Conservation (phyloP, 1,284 basidiomycete genomes). For the Erythrobasidium hasegawianum region DNA sequence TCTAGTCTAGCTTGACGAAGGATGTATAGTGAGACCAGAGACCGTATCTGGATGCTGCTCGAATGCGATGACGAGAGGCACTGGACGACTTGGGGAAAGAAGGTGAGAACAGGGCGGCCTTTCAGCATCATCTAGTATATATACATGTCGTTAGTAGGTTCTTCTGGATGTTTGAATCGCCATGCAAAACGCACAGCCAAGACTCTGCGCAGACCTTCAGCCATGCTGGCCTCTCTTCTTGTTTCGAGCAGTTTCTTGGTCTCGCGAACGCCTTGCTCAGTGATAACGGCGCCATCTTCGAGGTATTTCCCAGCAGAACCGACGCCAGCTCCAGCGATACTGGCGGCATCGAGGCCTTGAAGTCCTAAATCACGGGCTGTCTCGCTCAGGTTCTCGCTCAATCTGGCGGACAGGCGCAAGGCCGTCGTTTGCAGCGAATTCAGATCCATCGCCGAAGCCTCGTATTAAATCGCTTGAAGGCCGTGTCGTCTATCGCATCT, state of each 20-base stretch:
- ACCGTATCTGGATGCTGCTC: slow-evolving; percentile 74
- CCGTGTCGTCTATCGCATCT: no score
- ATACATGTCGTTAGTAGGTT: not conserved
- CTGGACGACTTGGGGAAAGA: slow-evolving; percentile 91
- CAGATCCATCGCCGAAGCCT: slow-evolving; percentile 13
- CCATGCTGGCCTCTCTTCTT: slow-evolving; percentile 76
- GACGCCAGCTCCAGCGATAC: slow-evolving; percentile 13
- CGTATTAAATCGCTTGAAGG: not conserved
- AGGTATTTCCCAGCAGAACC: slow-evolving; percentile 42
- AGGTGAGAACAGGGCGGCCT: slow-evolving; percentile 81
- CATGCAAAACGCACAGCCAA: slow-evolving; percentile 66
- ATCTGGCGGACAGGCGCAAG: slow-evolving; percentile 22
- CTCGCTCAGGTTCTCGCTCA: slow-evolving; percentile 37
- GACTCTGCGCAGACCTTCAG: slow-evolving; percentile 89
- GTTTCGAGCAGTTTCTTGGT: slow-evolving; percentile 81
- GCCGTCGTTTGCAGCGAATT: slow-evolving; percentile 32
- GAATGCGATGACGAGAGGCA: slow-evolving; percentile 70
- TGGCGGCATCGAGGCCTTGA: slow-evolving; percentile 31
- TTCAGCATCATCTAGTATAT: slow-evolving; percentile 77
- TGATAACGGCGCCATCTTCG: slow-evolving; percentile 42
- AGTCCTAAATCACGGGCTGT: slow-evolving; percentile 34
- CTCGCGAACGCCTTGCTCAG: slow-evolving; percentile 55
- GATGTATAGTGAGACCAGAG: slow-evolving; percentile 96
- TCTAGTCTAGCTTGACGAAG: slow-evolving; percentile 86
- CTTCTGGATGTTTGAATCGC: not conserved